Conservation (phyloP, 1,139 yeast species). For the Williopsis jadinii region DNA sequence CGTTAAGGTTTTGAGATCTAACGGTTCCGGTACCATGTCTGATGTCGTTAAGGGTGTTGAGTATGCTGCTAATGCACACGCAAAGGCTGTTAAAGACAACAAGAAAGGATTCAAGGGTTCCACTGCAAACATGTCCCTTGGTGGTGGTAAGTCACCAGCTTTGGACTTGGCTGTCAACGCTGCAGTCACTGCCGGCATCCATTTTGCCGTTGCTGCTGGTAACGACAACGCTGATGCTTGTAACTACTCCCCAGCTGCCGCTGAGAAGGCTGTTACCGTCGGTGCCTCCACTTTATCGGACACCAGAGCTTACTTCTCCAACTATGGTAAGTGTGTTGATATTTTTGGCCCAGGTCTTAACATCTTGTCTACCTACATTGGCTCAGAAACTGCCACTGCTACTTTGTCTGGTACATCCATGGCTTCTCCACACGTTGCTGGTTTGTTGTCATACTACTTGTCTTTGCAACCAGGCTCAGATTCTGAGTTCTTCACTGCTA, state of each 20-base stretch:
- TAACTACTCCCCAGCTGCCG: constrained; percentile 76
- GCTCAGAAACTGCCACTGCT: constrained; percentile 78
- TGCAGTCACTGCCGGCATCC: constrained; percentile 73
- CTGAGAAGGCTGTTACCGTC: constrained; percentile 69
- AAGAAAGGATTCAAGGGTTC: constrained; percentile 75
- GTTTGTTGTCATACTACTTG: constrained; percentile 80
- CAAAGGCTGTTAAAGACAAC: constrained; percentile 45
- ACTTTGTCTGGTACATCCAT: constrained; percentile 95
- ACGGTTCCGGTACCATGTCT: constrained; percentile 76
- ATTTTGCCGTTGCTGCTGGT: constrained; percentile 88
- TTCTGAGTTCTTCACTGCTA: constrained; percentile 61
- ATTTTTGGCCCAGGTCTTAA: constrained; percentile 83
- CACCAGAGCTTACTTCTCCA: constrained; percentile 72
- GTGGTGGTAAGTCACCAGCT: constrained; percentile 81
- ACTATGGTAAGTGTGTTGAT: constrained; percentile 81
- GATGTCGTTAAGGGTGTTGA: constrained; percentile 81
- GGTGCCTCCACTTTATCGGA: constrained; percentile 78
- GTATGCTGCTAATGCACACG: constrained; percentile 62
- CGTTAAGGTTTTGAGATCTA: constrained; percentile 67
- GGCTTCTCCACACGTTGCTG: constrained; percentile 98
- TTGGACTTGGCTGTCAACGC: constrained; percentile 80
- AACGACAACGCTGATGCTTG: constrained; percentile 83
- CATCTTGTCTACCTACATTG: constrained; percentile 79
- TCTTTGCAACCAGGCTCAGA: constrained; percentile 84
- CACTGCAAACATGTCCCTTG: constrained; percentile 85